Base-by-base conservation (phyloP, 495 filamentous ascomycete species). In the Penicillium crystallinum region DNA sequence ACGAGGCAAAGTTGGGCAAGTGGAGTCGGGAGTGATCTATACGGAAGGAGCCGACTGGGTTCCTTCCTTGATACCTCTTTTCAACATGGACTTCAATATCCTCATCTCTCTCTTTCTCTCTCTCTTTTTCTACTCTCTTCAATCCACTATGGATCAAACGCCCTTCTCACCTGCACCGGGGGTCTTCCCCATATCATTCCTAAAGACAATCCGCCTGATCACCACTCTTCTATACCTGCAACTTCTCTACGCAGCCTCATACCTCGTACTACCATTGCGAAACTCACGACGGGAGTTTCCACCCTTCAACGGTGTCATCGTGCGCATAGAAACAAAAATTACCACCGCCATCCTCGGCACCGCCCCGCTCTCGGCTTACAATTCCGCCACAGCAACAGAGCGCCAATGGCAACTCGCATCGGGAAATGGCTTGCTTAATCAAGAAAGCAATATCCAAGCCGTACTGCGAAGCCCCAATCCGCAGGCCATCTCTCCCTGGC, bases 161-260 rank as follows among this genome's bases (percentile, higher is more conserved):
- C 19, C 14, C 7, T 34, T 42, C 9, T 17, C 4, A 17, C 12
- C 34, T 36, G n/a, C 48, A 23, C 9, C 23, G 17, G 46, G 46
- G 17, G 27, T 43, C n/a, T 53, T 64, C 25, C 60, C 57, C 10
- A 48, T 66, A 19, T 34, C 50, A 25, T 38, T 61, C 34, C 14
- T 6, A 15, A 58, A 39, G 11, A 50, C 54, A 18, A 25, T 53
- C 37, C 31, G 38, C 17, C 60, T 66, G 25, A 54, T 58, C 25
- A 4, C 18, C 48, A 21, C 40, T 59, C 6, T 25, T 27, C 21
- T 61, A 57, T 61, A 59, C 53, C 56, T 65, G 9, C 63, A 66
- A 27, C 6, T 61, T 18, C 37, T 64, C 34, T 61, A 64, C 51
- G 35, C 21, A 9, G 18, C 53, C n/a, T 63, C 60, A n/a, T 54